Base-by-base conservation (phyloP, 352 stramenopile species). In the Pythium graminicola region DNA sequence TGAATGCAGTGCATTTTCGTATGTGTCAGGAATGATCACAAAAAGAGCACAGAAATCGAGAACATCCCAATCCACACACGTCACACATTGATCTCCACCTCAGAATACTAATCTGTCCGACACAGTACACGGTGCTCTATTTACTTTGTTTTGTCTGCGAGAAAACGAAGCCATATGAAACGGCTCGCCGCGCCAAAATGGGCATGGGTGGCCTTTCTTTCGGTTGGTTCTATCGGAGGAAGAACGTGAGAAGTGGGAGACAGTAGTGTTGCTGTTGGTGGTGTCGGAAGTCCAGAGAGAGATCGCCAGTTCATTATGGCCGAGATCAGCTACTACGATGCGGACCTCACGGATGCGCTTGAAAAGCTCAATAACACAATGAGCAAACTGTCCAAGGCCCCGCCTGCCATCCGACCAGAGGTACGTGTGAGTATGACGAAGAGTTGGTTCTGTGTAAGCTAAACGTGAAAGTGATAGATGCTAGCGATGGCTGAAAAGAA, bases 311-410 rank as follows among this genome's bases (percentile, higher is more conserved):
- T 6, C 24, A 26, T 28, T 33, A 94, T 94, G 83, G 75, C 78
- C 11, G 83, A 94, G 69, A 87, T 91, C 67, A 86, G 76, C 50
- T 92, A 94, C 69, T 92, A 94, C 54, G 81, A 92, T 49, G 79
- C 79, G 10, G 83, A 94, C 56, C 66, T 94, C 26, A 86, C 72
- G 36, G 83, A 92, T 43, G 83, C 83, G 28, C 75, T 94, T 39
- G 69, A 78, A 13, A 89, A 90, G 54, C 74, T 94, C 42, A 89
- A 91, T 56, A 77, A 90, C n/a, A 57, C 86, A 42, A 91, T 92
- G 83, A 67, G 73, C 55, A 90, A 91, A 62, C 67, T 90, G 27
- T 49, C 79, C 54, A 92, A 91, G 65, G 81, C 83, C 28, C 79
- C 79, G 27, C 69, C 81, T 0, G 79, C 66, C 33, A 54, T 89